These are phyloP conservation scores for Symbiodinium pilosum DNA, from an alignment of 73 alveolate species.

Conservation along the genomic window DNA sequence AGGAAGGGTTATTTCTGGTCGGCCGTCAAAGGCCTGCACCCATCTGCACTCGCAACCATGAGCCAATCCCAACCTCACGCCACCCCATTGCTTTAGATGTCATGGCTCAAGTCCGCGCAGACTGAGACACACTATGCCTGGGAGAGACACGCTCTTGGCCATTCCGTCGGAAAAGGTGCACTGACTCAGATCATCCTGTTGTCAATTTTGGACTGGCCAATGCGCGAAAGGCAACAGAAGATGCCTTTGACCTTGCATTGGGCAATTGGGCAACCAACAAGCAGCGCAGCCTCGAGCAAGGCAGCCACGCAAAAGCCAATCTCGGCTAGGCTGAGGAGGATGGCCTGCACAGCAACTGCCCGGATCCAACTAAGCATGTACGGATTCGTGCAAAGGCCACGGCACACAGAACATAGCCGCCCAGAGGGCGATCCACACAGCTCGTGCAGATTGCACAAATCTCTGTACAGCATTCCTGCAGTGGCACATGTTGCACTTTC, in stretches of 20 bases:
- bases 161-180: background rate
- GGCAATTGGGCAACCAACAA: no score
- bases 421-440: background rate
- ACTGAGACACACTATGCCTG: background rate
- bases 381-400: no score
- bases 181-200: background rate
- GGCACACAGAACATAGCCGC: background rate
- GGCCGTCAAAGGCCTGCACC: constrained; percentile 15
- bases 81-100: no score
- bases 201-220: no score
- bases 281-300: background rate
- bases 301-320: constrained; percentile 27
- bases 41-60: constrained; percentile 69
- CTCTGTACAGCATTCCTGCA: background rate
- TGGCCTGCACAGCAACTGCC: constrained; percentile 44
- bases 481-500: no score
- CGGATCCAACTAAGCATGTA: no score
- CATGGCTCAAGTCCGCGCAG: no score
- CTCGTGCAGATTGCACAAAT: background rate
- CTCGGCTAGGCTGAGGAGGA: constrained; percentile 53
- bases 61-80: constrained; percentile 36
- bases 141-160: background rate
- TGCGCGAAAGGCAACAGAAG: no score
- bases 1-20: no score
- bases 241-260: no score